These are phyloP conservation scores for Penicillium carneum DNA, from an alignment of 2,329 filamentous ascomycete species.

Conservation along the genomic window DNA sequence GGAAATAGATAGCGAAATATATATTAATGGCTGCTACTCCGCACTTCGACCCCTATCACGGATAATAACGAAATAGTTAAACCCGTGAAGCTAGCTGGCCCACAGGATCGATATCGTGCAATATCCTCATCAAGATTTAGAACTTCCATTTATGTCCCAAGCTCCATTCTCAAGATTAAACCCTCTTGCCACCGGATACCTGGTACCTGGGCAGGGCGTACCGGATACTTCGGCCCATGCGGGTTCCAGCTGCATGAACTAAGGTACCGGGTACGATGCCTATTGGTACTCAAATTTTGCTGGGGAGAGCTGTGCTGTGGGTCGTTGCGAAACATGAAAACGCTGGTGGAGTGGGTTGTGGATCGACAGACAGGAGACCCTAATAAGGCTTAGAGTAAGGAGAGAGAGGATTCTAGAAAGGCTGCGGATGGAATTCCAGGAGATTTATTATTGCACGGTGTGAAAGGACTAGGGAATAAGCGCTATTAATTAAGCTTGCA, in stretches of 20 bases:
- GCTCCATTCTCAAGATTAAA: not conserved
- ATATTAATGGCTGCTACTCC: not conserved
- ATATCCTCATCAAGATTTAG: no score
- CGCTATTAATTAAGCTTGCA: slow-evolving; percentile 5
- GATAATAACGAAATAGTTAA: not conserved
- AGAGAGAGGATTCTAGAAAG: slow-evolving; percentile 6
- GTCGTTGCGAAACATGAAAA: slow-evolving; percentile 31
- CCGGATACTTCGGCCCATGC: slow-evolving; percentile 21
- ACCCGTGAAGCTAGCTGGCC: not conserved
- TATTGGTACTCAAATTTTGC: slow-evolving; percentile 22
- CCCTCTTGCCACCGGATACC: not conserved
- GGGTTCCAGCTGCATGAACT: not conserved
- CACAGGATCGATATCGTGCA: not conserved
- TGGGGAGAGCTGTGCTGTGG: slow-evolving; percentile 31
- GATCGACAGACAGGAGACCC: slow-evolving; percentile 29
- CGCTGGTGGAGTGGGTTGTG: slow-evolving; percentile 31
- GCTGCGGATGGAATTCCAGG: not conserved
- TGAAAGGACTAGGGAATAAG: not conserved
- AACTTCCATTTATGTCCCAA: not conserved
- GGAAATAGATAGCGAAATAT: not conserved
- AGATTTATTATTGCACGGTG: slow-evolving; percentile 8
- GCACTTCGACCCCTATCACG: not conserved
- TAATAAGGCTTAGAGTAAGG: slow-evolving; percentile 17
- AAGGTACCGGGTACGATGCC: slow-evolving; percentile 26
- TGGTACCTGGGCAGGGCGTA: not conserved